Evolutionary conservation across 805 yeast species (phyloP).

Genomic region (Ogataea haglerorum): DNA sequence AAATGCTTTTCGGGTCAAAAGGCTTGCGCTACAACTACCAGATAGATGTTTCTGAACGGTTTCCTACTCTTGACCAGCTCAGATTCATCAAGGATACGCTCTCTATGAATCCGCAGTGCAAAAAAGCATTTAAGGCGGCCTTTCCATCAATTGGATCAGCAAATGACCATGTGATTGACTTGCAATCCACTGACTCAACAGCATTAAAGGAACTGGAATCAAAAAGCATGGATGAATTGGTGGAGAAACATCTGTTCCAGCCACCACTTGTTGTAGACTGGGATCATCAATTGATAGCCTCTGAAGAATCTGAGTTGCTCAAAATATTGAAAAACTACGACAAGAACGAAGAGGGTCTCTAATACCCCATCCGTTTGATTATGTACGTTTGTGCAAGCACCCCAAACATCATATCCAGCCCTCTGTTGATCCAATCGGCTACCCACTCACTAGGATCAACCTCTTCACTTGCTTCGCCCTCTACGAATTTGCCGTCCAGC

Average conservation of each 20-base stretch:
- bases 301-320: constrained; percentile 41
- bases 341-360: constrained; percentile 18
- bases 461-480: constrained; percentile 25
- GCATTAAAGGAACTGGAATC: constrained; percentile 8
- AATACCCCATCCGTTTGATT: constrained; percentile 78
- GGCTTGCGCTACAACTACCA: constrained; percentile 22
- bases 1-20: constrained; percentile 16
- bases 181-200: constrained; percentile 15
- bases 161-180: constrained; percentile 19
- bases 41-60: constrained; percentile 20
- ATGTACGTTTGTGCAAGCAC: constrained; percentile 89
- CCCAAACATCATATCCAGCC: constrained; percentile 76
- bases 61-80: constrained; percentile 34
- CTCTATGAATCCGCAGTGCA: constrained; percentile 28
- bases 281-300: constrained; percentile 55
- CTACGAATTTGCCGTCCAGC: constrained; percentile 52
- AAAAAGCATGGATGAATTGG: constrained; percentile 20
- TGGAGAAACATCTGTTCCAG: constrained; percentile 28
- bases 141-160: constrained; percentile 26
- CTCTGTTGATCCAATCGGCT: constrained; percentile 72
- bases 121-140: constrained; percentile 27
- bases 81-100: constrained; percentile 26
- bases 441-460: constrained; percentile 84
- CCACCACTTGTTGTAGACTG: constrained; percentile 60
- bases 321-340: constrained; percentile 41